A percentile compares a stretch with the other conserved stretches of the same genome.
Conservation (phyloP, 2,329 filamentous ascomycete genomes). For the Diaporthe batatas region DNA sequence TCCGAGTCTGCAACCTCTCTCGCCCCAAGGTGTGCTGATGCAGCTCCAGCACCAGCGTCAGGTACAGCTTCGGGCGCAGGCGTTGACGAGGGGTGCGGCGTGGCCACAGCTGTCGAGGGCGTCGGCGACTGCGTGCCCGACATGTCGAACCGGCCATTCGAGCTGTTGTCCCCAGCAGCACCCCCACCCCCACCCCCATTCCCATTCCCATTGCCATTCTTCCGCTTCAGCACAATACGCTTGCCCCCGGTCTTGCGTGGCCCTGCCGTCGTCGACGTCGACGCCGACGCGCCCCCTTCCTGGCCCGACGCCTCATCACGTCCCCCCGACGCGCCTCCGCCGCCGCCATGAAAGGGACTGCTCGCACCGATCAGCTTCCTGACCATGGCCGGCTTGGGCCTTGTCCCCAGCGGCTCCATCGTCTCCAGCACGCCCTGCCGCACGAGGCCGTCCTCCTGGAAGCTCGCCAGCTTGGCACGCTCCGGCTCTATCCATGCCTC, state of each 20-base stretch:
- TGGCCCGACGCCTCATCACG: conserved; percentile 29
- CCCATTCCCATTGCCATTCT: conserved; percentile 11
- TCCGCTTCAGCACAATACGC: conserved; percentile 43
- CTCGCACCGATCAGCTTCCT: conserved; percentile 58
- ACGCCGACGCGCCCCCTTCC: conserved; percentile 16
- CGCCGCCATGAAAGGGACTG: conserved; percentile 40
- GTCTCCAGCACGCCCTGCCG: conserved; percentile 82
- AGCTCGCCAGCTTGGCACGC: conserved; percentile 76
- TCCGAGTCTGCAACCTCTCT: conserved; percentile 27
- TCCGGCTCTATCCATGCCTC: conserved; percentile 71
- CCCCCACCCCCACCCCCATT: neutral
- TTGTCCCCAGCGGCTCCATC: conserved; percentile 84
- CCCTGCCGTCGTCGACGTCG: neutral
- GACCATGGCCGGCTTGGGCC: conserved; percentile 74
- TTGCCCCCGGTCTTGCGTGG: conserved; percentile 52
- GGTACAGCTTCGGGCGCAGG: conserved; percentile 28
- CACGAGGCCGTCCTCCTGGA: conserved; percentile 81
- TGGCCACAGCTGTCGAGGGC: conserved; percentile 41
- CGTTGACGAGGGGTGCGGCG: conserved; percentile 36
- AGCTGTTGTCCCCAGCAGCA: conserved; percentile 40
- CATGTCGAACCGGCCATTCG: conserved; percentile 24
- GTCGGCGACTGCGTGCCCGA: conserved; percentile 40
- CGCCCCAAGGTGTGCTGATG: conserved; percentile 10
- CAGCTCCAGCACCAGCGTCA: conserved; percentile 5
- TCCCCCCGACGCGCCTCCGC: conserved; percentile 44